Evolutionary conservation across 352 stramenopile genomes (phyloP), one percentile per base, ranked within the genome.

Genomic region (Aphanomyces cochlioides): DNA sequence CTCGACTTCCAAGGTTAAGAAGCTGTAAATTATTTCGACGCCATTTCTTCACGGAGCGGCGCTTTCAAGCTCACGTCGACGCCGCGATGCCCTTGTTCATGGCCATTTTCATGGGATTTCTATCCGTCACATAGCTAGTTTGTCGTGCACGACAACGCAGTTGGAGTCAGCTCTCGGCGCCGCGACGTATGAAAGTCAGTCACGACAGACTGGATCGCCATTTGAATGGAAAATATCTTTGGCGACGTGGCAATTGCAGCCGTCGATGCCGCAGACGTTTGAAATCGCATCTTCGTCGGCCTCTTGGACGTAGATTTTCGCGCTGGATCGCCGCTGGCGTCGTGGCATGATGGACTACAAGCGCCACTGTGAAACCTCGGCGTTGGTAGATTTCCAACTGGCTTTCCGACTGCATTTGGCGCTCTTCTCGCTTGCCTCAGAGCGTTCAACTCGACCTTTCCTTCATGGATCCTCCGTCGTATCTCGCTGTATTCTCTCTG

Each of bases 381-480:
- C 10, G 17, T 28, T 28, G 28, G 28, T 28, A 28, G 1, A 28
- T 28, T 28, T 28, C 28, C 28, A 2, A 28, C 28, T 28, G 28
- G 28, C 28, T 28, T 28, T 28, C 28, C 1, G 28, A 28, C 28
- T 28, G 28, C 28, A 28, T 28, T 28, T 28, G 28, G 28, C 28
- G 28, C 28, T 19, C 40, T 45, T 6, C 50, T 21, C 7, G 40
- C 12, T 63, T 56, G 64, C 10, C 39, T 6, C 48, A 70, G 28
- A 7, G 28, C 45, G 5, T 70, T 54, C 15, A 70, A 34, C 37
- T 63, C 19, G 6, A 70, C 64, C 40, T 70, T 60, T n/a, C 64
- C 43, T 5, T 61, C 17, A 28, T 70, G 47, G 40, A 70, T 70
- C 2, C 45, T 17, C 7, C 17, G 36, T 7, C 64, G 64, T 8